Evolutionary conservation across 257 asterid species (phyloP).

Genomic region (Osmanthus fragrans): DNA sequence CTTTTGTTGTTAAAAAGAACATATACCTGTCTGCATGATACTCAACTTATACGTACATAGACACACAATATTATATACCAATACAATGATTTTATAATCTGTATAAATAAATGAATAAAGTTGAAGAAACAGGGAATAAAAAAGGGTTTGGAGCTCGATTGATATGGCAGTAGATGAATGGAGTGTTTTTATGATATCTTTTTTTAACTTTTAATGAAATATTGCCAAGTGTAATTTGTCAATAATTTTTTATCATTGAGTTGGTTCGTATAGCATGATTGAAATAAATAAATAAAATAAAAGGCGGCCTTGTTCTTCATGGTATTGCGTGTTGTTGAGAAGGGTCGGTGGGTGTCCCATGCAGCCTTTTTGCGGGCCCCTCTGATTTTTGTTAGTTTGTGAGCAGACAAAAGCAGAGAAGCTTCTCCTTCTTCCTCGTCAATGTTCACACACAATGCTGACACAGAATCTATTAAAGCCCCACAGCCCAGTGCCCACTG

Average conservation of each 20-base stretch:
- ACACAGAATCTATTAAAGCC: conserved; percentile 49
- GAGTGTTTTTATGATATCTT: too few species aligned
- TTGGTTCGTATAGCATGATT: too few species aligned
- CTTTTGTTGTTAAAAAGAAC: conserved; percentile 4
- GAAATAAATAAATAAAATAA: background rate
- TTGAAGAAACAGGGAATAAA: too few species aligned
- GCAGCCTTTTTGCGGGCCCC: conserved; percentile 44
- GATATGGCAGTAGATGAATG: too few species aligned
- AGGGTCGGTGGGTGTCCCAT: conserved; percentile 45
- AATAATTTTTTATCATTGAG: too few species aligned
- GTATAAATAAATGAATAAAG: background rate
- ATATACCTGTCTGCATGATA: conserved; percentile 32
- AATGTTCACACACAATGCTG: conserved; percentile 40
- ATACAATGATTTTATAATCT: background rate
- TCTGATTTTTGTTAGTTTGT: conserved; percentile 41
- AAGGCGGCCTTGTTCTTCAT: background rate
- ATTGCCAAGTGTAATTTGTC: too few species aligned
- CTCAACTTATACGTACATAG: background rate
- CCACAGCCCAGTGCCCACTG: background rate
- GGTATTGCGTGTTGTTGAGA: conserved; percentile 45
- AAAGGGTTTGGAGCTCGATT: too few species aligned
- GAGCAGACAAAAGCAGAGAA: conserved; percentile 59
- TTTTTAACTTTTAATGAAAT: too few species aligned
- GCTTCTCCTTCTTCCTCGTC: conserved; percentile 38
- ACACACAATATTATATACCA: background rate